These are phyloP conservation scores for Colletotrichum sp. DNA, from an alignment of 2,329 filamentous ascomycete genomes.

Conservation along the genomic window DNA sequence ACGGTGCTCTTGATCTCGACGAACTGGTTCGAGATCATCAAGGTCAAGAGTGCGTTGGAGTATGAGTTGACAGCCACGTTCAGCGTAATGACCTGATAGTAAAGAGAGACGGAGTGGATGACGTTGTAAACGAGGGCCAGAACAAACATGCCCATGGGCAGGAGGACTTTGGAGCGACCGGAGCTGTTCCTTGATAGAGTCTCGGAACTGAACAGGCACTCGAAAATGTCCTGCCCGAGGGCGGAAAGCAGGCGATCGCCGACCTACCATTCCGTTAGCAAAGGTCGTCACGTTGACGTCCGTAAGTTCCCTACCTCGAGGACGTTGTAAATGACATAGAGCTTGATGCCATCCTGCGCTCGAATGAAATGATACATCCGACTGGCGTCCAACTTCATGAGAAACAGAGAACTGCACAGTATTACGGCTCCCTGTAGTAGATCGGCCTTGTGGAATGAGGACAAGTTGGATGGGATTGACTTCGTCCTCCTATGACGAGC, in stretches of 20 bases:
- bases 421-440: conserved; percentile 90
- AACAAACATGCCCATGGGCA: conserved; percentile 90
- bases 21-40: conserved; percentile 96
- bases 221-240: conserved; percentile 92
- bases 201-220: conserved; percentile 93
- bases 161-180: conserved; percentile 87
- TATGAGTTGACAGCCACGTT: conserved; percentile 99
- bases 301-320: conserved; percentile 67
- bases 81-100: conserved; percentile 96
- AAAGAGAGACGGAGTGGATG: conserved; percentile 83
- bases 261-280: conserved; percentile 48
- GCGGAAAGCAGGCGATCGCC: conserved; percentile 89
- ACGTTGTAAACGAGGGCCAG: conserved; percentile 89
- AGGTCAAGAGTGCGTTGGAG: conserved; percentile 90
- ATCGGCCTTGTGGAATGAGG: conserved; percentile 93
- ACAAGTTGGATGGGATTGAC: conserved; percentile 83
- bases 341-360: conserved; percentile 94
- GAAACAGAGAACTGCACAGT: conserved; percentile 79
- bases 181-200: conserved; percentile 86
- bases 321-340: conserved; percentile 99
- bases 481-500: conserved; percentile 74
- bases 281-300: not conserved
- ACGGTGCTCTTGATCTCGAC: conserved; percentile 99
- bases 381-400: conserved; percentile 93
- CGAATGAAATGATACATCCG: conserved; percentile 98